Base-by-base conservation (phyloP, 1,284 basidiomycete genomes). In the Cryptococcus hybrid region DNA sequence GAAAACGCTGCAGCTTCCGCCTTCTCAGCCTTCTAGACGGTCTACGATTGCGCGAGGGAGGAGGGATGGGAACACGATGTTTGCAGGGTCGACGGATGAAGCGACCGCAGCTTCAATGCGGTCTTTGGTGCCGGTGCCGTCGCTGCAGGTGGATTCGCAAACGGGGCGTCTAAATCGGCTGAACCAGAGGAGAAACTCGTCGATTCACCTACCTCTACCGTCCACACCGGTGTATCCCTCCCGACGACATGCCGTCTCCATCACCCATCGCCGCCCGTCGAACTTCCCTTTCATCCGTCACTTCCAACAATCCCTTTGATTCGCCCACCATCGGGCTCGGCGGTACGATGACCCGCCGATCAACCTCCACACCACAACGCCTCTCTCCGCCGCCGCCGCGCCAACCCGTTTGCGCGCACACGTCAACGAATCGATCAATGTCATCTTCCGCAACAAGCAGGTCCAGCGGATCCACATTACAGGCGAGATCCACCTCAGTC, bases 341-440 rank as follows among this genome's bases (percentile, higher is more conserved):
- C 9, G 54, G 48, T 12, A 36, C 52, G 12, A 46, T 59, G n/a
- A 42, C 62, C 2, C 36, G 13, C 52, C n/a, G 7, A 47, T 43
- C 13, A 24, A 49, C 3, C 18, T 18, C 18, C 18, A 18, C 18
- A 18, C 18, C 18, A 18, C 18, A 18, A 18, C 18, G 18, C 18
- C 18, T 18, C 18, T 18, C 18, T 18, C 18, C 18, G 48, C 42
- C 4, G 45, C 50, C 7, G 44, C 53, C 9, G 35, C 59, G 43
- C 40, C 59, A 62, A 18, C 61, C 62, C 0, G 79, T 18, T 61
- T 82, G 6, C 67, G 76, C 5, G 79, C 79, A 1, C 74, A 71
- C 51, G 68, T 84, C 39, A 73, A 70, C 43, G 82, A 84, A 68
- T 79, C 80, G 1, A 77, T 83, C 58, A 80, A 82, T 59, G 82